Base-by-base conservation (phyloP, 1,139 yeast species). In the Spencermartinsiella ligniputridi region DNA sequence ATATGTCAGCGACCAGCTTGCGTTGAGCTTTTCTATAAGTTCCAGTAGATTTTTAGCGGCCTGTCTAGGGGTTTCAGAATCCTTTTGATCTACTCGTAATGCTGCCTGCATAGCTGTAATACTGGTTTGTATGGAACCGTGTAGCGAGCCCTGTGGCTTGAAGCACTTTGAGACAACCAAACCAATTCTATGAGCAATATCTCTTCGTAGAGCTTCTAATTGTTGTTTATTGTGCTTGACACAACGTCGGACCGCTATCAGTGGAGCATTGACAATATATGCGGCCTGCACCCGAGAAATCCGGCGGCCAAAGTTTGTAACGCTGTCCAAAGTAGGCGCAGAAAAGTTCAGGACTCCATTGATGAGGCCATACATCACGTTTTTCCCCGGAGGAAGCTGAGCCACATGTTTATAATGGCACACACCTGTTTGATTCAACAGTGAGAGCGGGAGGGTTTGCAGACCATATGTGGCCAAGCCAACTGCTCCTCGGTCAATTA, bases 401-500 rank as follows among this genome's bases (percentile, higher is more conserved):
- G 32, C 32, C 5, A 27, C 32, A 15, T 27, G 32, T 15, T 27
- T 27, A 27, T 27, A 27, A n/a, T 27, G 32, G 15, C 32, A 27
- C 32, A 27, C 6, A n/a, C 32, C 32, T n/a, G 32, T 27, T 27
- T 27, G 32, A n/a, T 27, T 27, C 32, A 27, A n/a, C 8, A 27
- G 4, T 9, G 32, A 27, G 15, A 27, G 32, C 8, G 63, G 64
- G 16, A 55, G 37, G 12, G 52, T 52, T 43, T 60, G 66, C 12
- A 60, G 34, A 1, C 57, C 52, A 45, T 60, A 55, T 18, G 54
- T 30, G n/a, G 51, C 44, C 40, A 61, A 43, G 15, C 64, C 53
- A 9, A 45, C 22, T 11, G 56, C 50, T 18, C 50, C 50, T 3
- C 53, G 52, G 13, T 50, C 50, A 17, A 59, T 42, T 5, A 64